Evolutionary conservation across 1,284 basidiomycete species (phyloP), one percentile per base, ranked within the genome.

Genomic region (Hymenochaete sp.): DNA sequence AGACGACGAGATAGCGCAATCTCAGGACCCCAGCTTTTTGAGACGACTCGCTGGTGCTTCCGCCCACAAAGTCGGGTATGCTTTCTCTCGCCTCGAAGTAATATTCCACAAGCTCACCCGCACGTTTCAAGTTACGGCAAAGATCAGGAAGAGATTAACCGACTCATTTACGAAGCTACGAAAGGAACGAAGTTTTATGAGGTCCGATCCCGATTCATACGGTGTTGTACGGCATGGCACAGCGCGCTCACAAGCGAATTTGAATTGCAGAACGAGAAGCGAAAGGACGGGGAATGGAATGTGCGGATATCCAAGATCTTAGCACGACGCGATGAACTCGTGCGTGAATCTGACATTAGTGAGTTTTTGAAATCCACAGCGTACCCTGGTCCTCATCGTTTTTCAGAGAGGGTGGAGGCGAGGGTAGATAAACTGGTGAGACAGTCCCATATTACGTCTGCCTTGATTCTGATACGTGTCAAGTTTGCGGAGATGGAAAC

Each of bases 171-270:
- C 1, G 82, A 88, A 47, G 84, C 73, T n/a, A 87, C 84, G 1
- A 87, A 84, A 56, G 86, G 86, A 2, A 87, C 85, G 29, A 84
- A 85, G 59, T 89, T 84, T 61, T 89, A 88, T 58, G 82, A 89
- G 66, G 84, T 76, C 57, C 54, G 67, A 47, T 56, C 73, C 74
- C 18, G 82, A 19, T 7, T n/a, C 1, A 10, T 4, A 27, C 18
- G 13, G 18, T 44, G 10, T n/a, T n/a, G n/a, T n/a, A n/a, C n/a
- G n/a, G n/a, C n/a, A n/a, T n/a, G n/a, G n/a, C n/a, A n/a, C n/a
- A n/a, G n/a, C n/a, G n/a, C n/a, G 13, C 25, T 41, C 21, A 35
- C 13, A 8, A 19, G 6, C 5, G 8, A 35, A 6, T n/a, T n/a
- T n/a, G n/a, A n/a, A n/a, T n/a, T n/a, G 4, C 50, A 89, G 78